These are phyloP conservation scores for Lactifluus rugatus DNA, from an alignment of 768 basidiomycete genomes.

Conservation along the genomic window DNA sequence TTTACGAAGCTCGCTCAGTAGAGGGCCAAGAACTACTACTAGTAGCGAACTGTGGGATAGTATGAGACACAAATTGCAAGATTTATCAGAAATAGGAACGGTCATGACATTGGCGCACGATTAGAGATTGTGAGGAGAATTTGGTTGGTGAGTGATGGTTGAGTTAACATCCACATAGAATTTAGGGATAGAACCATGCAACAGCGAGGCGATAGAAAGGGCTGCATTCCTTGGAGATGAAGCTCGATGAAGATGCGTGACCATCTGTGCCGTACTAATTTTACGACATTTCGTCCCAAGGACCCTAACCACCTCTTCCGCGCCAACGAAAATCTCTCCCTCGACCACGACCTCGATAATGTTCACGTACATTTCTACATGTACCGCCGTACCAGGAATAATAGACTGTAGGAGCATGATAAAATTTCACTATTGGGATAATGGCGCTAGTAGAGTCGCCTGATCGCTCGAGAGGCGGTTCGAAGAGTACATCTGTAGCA, in stretches of 20 bases:
- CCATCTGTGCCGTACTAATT: neutral
- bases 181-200: neutral
- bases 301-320: neutral
- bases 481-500: slow-evolving; percentile 6
- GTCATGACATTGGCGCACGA: neutral
- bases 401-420: neutral
- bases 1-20: neutral
- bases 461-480: neutral
- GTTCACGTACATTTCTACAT: neutral
- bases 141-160: neutral
- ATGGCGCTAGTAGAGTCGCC: neutral
- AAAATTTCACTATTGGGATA: slow-evolving; percentile 6
- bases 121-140: neutral
- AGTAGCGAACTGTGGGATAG: neutral
- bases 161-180: neutral
- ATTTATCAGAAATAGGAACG: neutral
- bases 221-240: neutral
- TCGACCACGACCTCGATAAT: neutral
- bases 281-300: neutral
- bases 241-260: too few species aligned
- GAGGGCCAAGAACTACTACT: neutral
- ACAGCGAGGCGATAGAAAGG: neutral
- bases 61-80: neutral
- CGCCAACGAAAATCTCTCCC: neutral
- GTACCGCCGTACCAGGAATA: neutral